Evolutionary conservation across 768 basidiomycete genomes (phyloP).

Genomic region (Suillus occidentalis): DNA sequence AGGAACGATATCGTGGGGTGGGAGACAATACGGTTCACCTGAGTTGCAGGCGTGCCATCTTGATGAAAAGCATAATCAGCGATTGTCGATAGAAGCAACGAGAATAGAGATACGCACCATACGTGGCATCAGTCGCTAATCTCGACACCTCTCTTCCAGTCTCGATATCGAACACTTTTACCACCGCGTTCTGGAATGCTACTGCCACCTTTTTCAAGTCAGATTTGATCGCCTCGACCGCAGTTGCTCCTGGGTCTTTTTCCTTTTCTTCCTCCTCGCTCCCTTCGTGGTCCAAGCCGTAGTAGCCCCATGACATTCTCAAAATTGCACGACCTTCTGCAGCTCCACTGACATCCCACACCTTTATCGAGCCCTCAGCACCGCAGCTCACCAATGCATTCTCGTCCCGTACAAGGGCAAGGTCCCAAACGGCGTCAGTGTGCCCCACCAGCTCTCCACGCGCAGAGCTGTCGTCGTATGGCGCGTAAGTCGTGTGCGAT

Average conservation of each 20-base stretch:
- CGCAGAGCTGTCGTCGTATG: slow-evolving; percentile 78
- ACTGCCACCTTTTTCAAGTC: slow-evolving; percentile 88
- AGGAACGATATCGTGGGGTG: slow-evolving; percentile 90
- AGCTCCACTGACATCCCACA: slow-evolving; percentile 84
- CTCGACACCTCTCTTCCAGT: slow-evolving; percentile 74
- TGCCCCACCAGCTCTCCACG: slow-evolving; percentile 86
- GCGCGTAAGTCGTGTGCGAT: slow-evolving; percentile 86
- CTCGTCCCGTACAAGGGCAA: slow-evolving; percentile 82
- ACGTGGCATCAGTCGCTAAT: slow-evolving; percentile 57
- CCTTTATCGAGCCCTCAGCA: slow-evolving; percentile 89
- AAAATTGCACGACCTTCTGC: slow-evolving; percentile 33
- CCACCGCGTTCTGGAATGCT: slow-evolving; percentile 83
- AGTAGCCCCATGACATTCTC: slow-evolving; percentile 80
- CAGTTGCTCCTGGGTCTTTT: slow-evolving; percentile 67
- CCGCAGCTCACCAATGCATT: slow-evolving; percentile 85
- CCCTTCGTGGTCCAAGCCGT: slow-evolving; percentile 53
- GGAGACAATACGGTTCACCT: slow-evolving; percentile 84
- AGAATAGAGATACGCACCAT: slow-evolving; percentile 41
- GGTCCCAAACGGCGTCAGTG: slow-evolving; percentile 96
- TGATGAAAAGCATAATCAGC: slow-evolving; percentile 6
- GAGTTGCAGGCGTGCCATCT: slow-evolving; percentile 77
- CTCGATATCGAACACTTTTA: slow-evolving; percentile 92
- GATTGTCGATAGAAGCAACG: background rate
- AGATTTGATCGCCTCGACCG: slow-evolving; percentile 79
- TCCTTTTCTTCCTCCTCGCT: slow-evolving; percentile 36